Percentiles rank a stretch among this genome's conserved stretches.
These are phyloP conservation scores for Neoarthrinium moseri DNA, from an alignment of 2,329 filamentous ascomycete genomes.

Conservation along the genomic window DNA sequence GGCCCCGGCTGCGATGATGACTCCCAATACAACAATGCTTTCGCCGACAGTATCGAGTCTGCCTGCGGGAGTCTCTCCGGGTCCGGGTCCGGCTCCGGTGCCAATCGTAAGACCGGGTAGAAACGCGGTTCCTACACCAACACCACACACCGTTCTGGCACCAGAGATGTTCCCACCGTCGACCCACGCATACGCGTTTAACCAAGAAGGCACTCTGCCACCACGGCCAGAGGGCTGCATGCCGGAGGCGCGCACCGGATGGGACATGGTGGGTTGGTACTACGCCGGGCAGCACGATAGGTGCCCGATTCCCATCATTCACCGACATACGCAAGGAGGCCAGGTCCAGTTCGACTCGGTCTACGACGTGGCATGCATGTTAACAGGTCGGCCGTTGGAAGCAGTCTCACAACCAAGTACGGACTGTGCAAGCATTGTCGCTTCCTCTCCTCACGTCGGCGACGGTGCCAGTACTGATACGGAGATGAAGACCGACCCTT, in stretches of 20 bases:
- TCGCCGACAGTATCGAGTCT: too few relatives aligned
- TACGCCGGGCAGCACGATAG: background rate
- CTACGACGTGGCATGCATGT: background rate
- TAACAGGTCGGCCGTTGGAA: background rate
- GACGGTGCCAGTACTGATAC: too few relatives aligned
- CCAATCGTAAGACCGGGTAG: too few relatives aligned
- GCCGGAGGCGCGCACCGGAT: background rate
- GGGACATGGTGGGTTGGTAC: slow-evolving; percentile 3
- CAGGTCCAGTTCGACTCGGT: slow-evolving; percentile 3
- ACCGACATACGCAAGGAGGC: background rate
- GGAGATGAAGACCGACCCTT: too few relatives aligned
- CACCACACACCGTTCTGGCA: too few relatives aligned
- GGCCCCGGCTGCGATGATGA: too few relatives aligned
- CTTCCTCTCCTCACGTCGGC: background rate
- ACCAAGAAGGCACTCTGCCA: background rate
- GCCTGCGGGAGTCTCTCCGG: too few relatives aligned
- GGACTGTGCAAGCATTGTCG: background rate
- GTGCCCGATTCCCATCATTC: background rate
- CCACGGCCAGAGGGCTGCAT: background rate
- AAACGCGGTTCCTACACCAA: too few relatives aligned
- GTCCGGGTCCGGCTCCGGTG: too few relatives aligned
- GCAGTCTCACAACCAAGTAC: background rate
- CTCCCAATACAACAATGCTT: too few relatives aligned
- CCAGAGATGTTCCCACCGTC: too few relatives aligned
- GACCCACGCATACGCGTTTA: background rate